Evolutionary conservation across 352 stramenopile genomes (phyloP).

Genomic region (Globisporangium camurandrum): DNA sequence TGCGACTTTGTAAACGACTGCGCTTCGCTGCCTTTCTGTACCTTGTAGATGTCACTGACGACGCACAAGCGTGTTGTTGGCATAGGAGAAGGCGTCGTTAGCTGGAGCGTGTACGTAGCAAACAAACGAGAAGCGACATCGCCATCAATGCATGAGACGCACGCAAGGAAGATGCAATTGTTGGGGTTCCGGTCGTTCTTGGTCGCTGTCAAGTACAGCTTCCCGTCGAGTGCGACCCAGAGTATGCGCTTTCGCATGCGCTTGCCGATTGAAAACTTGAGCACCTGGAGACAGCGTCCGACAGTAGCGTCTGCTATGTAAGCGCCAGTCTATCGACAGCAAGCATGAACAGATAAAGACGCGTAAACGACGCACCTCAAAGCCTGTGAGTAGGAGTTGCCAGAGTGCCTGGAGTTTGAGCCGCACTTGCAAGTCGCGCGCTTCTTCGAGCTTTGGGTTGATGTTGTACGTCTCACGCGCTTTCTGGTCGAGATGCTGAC

Average conservation of each 20-base stretch:
- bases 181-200: conserved; percentile 38
- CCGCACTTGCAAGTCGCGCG: conserved; percentile 20
- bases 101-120: no score
- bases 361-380: conserved; percentile 20
- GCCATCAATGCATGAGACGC: conserved; percentile 4
- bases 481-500: conserved; percentile 5
- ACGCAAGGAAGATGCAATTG: conserved; percentile 40
- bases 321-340: no score
- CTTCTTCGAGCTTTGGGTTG: conserved; percentile 16
- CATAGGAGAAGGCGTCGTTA: no score
- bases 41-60: conserved; percentile 29
- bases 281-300: conserved; percentile 11
- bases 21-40: conserved; percentile 33
- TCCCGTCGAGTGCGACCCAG: conserved; percentile 37
- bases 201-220: conserved; percentile 27
- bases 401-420: conserved; percentile 46
- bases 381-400: conserved; percentile 46
- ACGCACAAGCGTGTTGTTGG: not conserved
- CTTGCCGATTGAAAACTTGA: conserved; percentile 41
- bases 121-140: not conserved
- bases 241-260: conserved; percentile 36
- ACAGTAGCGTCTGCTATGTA: not conserved
- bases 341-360: not conserved
- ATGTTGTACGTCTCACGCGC: conserved; percentile 20
- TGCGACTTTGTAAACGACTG: conserved; percentile 44